A percentile compares a stretch with the other conserved stretches of the same genome.
Evolutionary conservation across 108 stramenopile genomes (phyloP).

Genomic region (Nitzschia inconspicua): DNA sequence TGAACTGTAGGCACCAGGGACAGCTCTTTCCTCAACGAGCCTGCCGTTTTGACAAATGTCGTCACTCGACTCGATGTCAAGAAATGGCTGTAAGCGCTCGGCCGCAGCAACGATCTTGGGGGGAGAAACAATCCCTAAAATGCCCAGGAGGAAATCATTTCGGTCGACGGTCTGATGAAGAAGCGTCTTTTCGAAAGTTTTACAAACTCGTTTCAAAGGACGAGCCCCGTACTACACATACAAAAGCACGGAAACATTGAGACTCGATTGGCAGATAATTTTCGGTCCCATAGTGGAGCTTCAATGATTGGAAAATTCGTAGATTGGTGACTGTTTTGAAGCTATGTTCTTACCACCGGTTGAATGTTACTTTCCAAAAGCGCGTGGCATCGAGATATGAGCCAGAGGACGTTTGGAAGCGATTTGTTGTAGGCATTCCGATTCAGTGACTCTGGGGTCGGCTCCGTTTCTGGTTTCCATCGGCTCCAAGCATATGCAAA

Average conservation of each 20-base stretch:
- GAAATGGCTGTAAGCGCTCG: too few relatives aligned
- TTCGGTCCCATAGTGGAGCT: too few relatives aligned
- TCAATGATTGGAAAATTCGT: background rate
- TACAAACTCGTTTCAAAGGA: too few relatives aligned
- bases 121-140: too few relatives aligned
- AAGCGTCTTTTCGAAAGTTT: too few relatives aligned
- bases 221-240: too few relatives aligned
- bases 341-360: background rate
- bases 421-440: conserved; percentile 67
- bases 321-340: background rate
- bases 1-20: conserved; percentile 75
- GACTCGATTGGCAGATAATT: too few relatives aligned
- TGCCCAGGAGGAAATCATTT: too few relatives aligned
- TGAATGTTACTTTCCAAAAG: conserved; percentile 29
- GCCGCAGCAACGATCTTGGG: too few relatives aligned
- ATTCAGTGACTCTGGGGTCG: conserved; percentile 44
- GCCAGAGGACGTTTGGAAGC: conserved; percentile 48
- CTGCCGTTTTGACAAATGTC: conserved; percentile 25
- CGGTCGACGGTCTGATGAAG: too few relatives aligned
- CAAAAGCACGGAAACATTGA: too few relatives aligned
- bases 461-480: conserved; percentile 44
- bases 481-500: conserved; percentile 67
- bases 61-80: too few relatives aligned
- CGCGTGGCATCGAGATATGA: conserved; percentile 47
- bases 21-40: conserved; percentile 35